These are phyloP conservation scores for Karstenula rhodostoma DNA, from an alignment of 2,329 filamentous ascomycete genomes.

Conservation along the genomic window DNA sequence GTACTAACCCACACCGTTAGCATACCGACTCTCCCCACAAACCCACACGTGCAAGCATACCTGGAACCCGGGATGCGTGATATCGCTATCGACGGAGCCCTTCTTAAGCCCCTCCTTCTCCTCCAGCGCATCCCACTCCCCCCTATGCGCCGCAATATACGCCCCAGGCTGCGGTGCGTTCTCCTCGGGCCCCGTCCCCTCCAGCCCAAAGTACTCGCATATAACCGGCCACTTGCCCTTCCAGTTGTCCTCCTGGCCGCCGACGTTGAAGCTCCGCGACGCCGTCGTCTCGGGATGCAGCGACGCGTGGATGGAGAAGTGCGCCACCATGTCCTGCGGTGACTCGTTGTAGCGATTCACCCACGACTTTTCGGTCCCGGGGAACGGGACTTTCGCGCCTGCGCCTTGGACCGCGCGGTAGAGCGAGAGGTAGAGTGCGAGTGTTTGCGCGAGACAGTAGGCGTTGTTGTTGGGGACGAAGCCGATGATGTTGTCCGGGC, in stretches of 20 bases:
- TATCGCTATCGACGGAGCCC: constrained; percentile 57
- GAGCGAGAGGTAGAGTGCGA: constrained; percentile 51
- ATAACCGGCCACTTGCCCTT: constrained; percentile 56
- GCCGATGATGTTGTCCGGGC: constrained; percentile 54
- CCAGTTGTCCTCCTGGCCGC: constrained; percentile 53
- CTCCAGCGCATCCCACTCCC: constrained; percentile 40
- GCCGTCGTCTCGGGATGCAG: constrained; percentile 52
- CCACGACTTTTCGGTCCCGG: constrained; percentile 50
- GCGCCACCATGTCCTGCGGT: constrained; percentile 53
- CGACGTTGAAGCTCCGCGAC: constrained; percentile 54
- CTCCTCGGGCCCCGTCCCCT: constrained; percentile 47
- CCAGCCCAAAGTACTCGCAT: constrained; percentile 57
- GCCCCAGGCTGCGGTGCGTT: constrained; percentile 38
- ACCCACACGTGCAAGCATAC: constrained; percentile 14
- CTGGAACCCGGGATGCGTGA: constrained; percentile 47
- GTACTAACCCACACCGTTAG: constrained; percentile 28
- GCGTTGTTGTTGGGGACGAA: constrained; percentile 53
- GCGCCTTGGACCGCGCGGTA: constrained; percentile 50
- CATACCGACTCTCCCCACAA: background rate
- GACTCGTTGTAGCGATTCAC: constrained; percentile 50
- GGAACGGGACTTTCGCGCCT: constrained; percentile 51
- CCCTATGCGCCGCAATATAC: constrained; percentile 38
- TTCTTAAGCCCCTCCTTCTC: constrained; percentile 37
- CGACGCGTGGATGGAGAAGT: constrained; percentile 53
- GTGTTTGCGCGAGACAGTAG: constrained; percentile 48